Conservation (phyloP, 306 rosid genomes). For the Gleditsia sinensis region DNA sequence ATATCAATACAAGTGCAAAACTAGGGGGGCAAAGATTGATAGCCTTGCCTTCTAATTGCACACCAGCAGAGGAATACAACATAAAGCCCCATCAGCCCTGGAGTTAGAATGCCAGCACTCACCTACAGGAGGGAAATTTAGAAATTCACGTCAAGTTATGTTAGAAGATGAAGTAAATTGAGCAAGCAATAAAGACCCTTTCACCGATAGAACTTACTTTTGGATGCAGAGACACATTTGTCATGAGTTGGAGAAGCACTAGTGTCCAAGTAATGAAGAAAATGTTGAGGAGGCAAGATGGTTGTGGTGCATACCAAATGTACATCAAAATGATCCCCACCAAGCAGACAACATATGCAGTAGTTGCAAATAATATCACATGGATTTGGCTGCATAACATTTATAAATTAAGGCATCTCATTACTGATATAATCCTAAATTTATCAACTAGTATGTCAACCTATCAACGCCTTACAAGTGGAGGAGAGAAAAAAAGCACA, state of each 20-base stretch:
- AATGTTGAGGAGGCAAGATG: constrained; percentile 96
- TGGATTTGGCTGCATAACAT: constrained; percentile 79
- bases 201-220: constrained; percentile 56
- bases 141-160: constrained; percentile 16
- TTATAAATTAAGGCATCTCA: constrained; percentile 16
- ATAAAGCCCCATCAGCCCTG: constrained; percentile 98
- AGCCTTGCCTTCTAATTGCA: constrained; percentile 86
- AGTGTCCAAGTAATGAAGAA: constrained; percentile 94
- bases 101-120: constrained; percentile 84
- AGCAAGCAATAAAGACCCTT: constrained; percentile 3
- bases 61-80: constrained; percentile 97
- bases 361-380: constrained; percentile 78
- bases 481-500: constrained; percentile 17
- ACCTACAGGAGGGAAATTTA: constrained; percentile 61
- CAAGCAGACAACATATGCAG: constrained; percentile 79
- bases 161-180: constrained; percentile 23
- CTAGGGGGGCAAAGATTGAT: background rate
- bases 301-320: constrained; percentile 97
- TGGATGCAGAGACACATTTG: constrained; percentile 97
- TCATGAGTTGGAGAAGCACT: constrained; percentile 94
- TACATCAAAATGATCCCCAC: constrained; percentile 93
- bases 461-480: constrained; percentile 15
- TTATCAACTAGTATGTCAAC: constrained; percentile 21
- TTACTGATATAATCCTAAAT: constrained; percentile 17
- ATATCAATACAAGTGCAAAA: constrained; percentile 21